Percentiles rank a stretch among this genome's conserved stretches.
Conservation (phyloP, 1,139 yeast genomes). For the Sporopachydermia cereana region DNA sequence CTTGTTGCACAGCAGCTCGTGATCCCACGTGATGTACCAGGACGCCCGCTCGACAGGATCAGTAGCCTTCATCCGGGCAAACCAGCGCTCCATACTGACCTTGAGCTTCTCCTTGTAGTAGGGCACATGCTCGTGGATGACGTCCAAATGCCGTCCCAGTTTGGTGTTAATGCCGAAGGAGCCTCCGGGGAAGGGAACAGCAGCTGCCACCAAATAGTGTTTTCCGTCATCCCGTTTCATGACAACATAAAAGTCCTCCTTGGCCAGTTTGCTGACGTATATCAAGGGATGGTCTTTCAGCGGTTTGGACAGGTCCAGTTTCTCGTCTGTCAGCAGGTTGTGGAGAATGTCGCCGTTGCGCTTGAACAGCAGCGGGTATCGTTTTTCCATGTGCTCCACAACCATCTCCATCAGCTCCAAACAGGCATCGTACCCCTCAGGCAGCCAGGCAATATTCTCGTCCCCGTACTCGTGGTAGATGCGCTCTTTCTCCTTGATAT, state of each 20-base stretch:
- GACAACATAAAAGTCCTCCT: slow-evolving; percentile 62
- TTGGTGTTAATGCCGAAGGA: slow-evolving; percentile 50
- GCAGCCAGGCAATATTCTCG: slow-evolving; percentile 54
- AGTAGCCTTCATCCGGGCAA: slow-evolving; percentile 43
- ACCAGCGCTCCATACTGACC: slow-evolving; percentile 68
- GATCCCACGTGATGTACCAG: slow-evolving; percentile 68
- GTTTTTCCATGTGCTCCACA: slow-evolving; percentile 41
- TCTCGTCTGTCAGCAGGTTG: slow-evolving; percentile 51
- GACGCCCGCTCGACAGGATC: slow-evolving; percentile 65
- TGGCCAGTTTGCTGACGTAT: slow-evolving; percentile 56
- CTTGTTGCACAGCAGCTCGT: slow-evolving; percentile 42
- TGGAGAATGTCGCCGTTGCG: slow-evolving; percentile 38
- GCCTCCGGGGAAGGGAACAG: slow-evolving; percentile 74
- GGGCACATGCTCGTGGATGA: slow-evolving; percentile 62
- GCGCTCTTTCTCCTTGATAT: slow-evolving; percentile 49
- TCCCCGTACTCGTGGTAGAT: slow-evolving; percentile 47
- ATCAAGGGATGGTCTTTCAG: slow-evolving; percentile 51
- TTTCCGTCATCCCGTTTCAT: slow-evolving; percentile 41
- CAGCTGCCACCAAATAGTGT: slow-evolving; percentile 61
- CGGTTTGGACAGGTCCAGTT: slow-evolving; percentile 47
- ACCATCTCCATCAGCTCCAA: slow-evolving; percentile 54
- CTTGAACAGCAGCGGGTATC: slow-evolving; percentile 55
- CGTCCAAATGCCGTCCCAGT: slow-evolving; percentile 49
- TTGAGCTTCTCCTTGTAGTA: slow-evolving; percentile 55
- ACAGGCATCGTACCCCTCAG: slow-evolving; percentile 48